Evolutionary conservation across 176 grass and related monocot genomes (phyloP).

Genomic region (Rhynchospora pubera): DNA sequence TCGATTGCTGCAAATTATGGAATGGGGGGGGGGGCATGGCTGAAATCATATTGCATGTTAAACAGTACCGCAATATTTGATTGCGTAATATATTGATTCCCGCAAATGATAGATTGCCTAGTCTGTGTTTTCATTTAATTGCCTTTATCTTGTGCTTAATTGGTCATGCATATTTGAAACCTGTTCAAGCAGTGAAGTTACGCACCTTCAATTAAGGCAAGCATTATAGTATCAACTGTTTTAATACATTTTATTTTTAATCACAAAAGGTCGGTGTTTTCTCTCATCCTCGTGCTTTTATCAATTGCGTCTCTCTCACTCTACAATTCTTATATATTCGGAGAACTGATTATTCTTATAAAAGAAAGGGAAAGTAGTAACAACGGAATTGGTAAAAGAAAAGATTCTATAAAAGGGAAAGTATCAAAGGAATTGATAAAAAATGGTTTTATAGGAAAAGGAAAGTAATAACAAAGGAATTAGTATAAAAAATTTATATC

Average conservation of each 20-base stretch:
- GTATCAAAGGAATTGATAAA: not conserved
- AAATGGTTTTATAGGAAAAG: not conserved
- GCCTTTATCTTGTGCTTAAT: not conserved
- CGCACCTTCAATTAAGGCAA: not conserved
- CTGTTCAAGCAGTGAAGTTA: not conserved
- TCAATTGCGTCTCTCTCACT: not conserved
- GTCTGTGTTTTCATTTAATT: not conserved
- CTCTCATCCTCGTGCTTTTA: not conserved
- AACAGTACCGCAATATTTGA: not conserved
- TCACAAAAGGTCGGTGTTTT: not conserved
- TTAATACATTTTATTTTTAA: not conserved
- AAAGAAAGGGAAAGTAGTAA: not conserved
- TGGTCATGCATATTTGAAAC: conserved; percentile 11
- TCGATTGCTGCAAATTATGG: not conserved
- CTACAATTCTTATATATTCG: not conserved
- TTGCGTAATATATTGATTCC: too few relatives aligned
- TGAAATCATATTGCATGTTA: too few relatives aligned
- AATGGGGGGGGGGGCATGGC: too few relatives aligned
- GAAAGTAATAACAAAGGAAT: not conserved
- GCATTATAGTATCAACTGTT: not conserved
- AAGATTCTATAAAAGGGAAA: not conserved
- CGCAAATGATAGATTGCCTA: not conserved
- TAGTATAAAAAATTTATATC: not conserved
- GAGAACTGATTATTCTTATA: not conserved
- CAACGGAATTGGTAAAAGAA: too few relatives aligned